A percentile compares a stretch with the other conserved stretches of the same genome.
phyloP scores from a whole-genome alignment of 495 filamentous ascomycete genomes.

The Aspergillus asperescens region DNA sequence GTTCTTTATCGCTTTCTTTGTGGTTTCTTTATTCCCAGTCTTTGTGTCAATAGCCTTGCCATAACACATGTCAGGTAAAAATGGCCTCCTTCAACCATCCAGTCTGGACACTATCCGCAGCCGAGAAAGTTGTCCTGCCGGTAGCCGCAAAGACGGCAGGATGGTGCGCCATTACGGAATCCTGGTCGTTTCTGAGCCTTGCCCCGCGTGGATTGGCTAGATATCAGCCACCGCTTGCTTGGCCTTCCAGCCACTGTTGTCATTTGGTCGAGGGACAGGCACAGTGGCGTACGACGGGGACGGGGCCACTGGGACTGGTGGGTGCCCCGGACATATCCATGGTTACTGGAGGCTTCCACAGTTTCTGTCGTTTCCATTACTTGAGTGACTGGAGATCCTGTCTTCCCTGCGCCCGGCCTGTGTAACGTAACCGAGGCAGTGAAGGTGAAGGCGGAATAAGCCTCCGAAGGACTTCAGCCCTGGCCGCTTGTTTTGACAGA shows the following conservation, averaged over 20 bases:
- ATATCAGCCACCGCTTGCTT: slow-evolving; percentile 4
- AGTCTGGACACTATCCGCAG: too few species aligned
- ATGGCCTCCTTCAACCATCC: too few species aligned
- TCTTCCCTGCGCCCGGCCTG: not conserved
- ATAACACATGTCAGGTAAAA: too few species aligned
- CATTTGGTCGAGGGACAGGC: not conserved
- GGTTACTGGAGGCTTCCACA: not conserved
- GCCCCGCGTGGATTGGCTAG: not conserved
- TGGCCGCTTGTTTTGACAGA: not conserved
- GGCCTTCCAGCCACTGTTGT: not conserved
- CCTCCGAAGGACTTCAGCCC: not conserved
- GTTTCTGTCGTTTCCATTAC: not conserved
- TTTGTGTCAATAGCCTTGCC: too few species aligned
- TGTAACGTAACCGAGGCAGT: not conserved
- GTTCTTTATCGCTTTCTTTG: too few species aligned
- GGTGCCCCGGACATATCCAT: too few species aligned
- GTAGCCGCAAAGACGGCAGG: not conserved
- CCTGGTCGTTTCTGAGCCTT: not conserved
- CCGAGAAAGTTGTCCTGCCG: not conserved
- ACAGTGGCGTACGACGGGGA: not conserved
- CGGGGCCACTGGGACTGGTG: not conserved
- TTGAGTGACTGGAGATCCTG: not conserved
- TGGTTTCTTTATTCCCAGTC: too few species aligned
- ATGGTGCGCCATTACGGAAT: not conserved
- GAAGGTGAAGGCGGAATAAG: not conserved